Percentiles rank a stretch among this genome's conserved stretches.
Evolutionary conservation across 352 stramenopile genomes (phyloP).

Genomic region (Phytopythium delawarense): DNA sequence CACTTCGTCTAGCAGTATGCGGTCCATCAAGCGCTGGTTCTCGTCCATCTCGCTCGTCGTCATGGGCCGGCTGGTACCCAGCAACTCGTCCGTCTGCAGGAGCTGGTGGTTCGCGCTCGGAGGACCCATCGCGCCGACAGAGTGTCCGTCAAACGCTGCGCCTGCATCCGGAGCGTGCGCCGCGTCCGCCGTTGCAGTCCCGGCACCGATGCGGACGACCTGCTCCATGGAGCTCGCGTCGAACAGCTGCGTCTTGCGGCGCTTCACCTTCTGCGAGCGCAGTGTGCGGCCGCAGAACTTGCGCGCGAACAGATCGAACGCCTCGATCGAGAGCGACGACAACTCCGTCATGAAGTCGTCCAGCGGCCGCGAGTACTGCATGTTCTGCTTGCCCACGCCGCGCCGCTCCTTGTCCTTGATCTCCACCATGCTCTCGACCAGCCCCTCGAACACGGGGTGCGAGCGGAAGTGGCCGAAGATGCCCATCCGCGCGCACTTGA

Average conservation of each 20-base stretch:
- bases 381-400: constrained; percentile 83
- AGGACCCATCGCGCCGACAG: constrained; percentile 8
- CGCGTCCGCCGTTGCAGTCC: neutral
- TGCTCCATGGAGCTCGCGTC: neutral
- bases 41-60: constrained; percentile 53
- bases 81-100: constrained; percentile 44
- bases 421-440: constrained; percentile 79
- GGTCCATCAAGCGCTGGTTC: constrained; percentile 76
- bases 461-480: constrained; percentile 67
- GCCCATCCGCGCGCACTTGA: constrained; percentile 68
- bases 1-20: constrained; percentile 62
- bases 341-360: constrained; percentile 74
- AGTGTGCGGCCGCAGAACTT: constrained; percentile 72
- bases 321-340: constrained; percentile 56
- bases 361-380: constrained; percentile 68
- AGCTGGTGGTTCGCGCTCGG: constrained; percentile 34
- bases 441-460: constrained; percentile 68
- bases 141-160: neutral
- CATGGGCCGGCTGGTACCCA: constrained; percentile 28
- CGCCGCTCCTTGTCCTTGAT: constrained; percentile 79
- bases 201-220: neutral
- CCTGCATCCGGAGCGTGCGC: neutral
- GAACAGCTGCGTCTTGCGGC: constrained; percentile 22
- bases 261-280: constrained; percentile 73
- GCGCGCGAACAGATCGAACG: constrained; percentile 71